These are phyloP conservation scores for Alternaria incomplexa DNA, from an alignment of 2,329 filamentous ascomycete genomes.

Conservation along the genomic window DNA sequence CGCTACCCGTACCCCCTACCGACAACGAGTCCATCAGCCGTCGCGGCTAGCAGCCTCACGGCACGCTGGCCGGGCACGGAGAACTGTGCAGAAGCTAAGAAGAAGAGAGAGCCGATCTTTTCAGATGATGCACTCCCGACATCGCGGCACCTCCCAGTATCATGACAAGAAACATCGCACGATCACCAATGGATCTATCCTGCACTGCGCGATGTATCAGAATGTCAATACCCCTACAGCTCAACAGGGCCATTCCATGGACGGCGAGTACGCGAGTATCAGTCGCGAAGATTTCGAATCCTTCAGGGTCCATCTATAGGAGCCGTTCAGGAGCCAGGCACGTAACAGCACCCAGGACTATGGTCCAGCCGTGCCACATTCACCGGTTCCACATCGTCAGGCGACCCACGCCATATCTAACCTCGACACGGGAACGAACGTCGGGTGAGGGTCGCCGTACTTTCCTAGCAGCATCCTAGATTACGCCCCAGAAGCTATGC, in stretches of 20 bases:
- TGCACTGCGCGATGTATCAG: not conserved
- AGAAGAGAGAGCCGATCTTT: not conserved
- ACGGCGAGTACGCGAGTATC: not conserved
- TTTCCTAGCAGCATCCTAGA: constrained; percentile 4
- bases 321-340: not conserved
- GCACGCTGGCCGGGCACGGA: not conserved
- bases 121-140: not conserved
- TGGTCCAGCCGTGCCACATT: constrained; percentile 8
- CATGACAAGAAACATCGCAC: not conserved
- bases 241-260: not conserved
- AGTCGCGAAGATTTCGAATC: not conserved
- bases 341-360: not conserved
- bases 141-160: not conserved
- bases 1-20: constrained; percentile 3
- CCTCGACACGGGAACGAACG: constrained; percentile 3
- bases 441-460: constrained; percentile 5
- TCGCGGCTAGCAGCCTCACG: not conserved
- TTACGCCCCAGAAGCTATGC: not conserved
- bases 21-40: not conserved
- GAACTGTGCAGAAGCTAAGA: not conserved
- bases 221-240: not conserved
- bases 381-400: constrained; percentile 2
- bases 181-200: not conserved
- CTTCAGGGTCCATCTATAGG: not conserved
- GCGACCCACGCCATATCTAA: constrained; percentile 3